Percentiles rank a stretch among this genome's conserved stretches.
These are phyloP conservation scores for Wickerhamomyces bovis DNA, from an alignment of 805 yeast species.

Conservation along the genomic window DNA sequence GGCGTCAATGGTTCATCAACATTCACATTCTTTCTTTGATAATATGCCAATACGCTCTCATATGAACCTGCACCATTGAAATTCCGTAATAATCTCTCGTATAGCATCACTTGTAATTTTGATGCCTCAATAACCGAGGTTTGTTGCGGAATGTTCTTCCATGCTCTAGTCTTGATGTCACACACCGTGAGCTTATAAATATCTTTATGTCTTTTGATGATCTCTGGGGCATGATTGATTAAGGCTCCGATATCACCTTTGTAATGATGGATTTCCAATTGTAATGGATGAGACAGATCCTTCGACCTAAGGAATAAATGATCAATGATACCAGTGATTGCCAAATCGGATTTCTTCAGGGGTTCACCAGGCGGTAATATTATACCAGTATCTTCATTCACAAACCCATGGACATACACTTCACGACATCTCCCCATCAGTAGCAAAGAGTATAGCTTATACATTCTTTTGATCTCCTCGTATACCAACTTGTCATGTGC, in stretches of 20 bases:
- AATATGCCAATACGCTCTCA: conserved; percentile 39
- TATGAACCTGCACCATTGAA: conserved; percentile 33
- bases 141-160: conserved; percentile 41
- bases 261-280: neutral
- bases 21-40: conserved; percentile 40
- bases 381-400: conserved; percentile 3
- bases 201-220: conserved; percentile 13
- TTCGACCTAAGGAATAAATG: conserved; percentile 28
- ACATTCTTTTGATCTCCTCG: conserved; percentile 36
- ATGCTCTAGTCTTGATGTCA: conserved; percentile 60
- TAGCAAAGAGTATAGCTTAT: neutral
- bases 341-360: conserved; percentile 23
- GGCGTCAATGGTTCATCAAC: conserved; percentile 43
- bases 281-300: conserved; percentile 7
- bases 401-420: conserved; percentile 37
- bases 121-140: conserved; percentile 42
- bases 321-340: conserved; percentile 65
- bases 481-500: conserved; percentile 31
- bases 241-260: conserved; percentile 10
- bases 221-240: conserved; percentile 6
- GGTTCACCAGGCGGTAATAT: conserved; percentile 6
- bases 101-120: conserved; percentile 55
- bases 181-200: conserved; percentile 29
- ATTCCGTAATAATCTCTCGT: conserved; percentile 41
- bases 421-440: conserved; percentile 35